Conservation (phyloP, 768 basidiomycete species). For the Hygrocybe coccinea region DNA sequence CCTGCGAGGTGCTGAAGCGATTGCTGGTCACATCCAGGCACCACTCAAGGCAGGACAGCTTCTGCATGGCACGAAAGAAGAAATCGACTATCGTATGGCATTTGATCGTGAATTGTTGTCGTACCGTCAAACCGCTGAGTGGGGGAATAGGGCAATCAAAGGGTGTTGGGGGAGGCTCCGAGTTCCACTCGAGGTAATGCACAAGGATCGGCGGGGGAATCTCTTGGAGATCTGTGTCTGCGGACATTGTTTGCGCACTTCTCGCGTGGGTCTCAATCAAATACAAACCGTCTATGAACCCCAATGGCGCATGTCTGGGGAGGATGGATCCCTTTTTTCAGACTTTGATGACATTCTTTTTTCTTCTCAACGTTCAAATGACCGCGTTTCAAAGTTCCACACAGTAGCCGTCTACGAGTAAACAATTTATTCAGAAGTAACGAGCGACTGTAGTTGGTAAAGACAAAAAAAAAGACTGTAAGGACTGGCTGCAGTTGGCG, state of each 20-base stretch:
- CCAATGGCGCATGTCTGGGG: no score
- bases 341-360: constrained; percentile 38
- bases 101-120: constrained; percentile 40
- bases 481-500: not conserved
- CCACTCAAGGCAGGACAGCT: constrained; percentile 34
- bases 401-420: no score
- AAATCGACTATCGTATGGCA: constrained; percentile 19
- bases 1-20: constrained; percentile 22
- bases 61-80: constrained; percentile 14
- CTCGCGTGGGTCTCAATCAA: constrained; percentile 37
- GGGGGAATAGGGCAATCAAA: constrained; percentile 44
- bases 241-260: constrained; percentile 31
- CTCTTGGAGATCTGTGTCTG: constrained; percentile 35
- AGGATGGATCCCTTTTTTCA: no score
- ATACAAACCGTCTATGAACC: no score
- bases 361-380: constrained; percentile 26
- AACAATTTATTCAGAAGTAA: constrained; percentile 12
- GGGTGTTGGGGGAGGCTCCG: constrained; percentile 43
- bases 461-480: not conserved
- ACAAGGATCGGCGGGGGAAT: constrained; percentile 21
- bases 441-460: not conserved
- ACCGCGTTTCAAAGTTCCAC: constrained; percentile 30
- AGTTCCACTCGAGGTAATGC: constrained; percentile 35
- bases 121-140: constrained; percentile 46
- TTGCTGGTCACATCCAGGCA: constrained; percentile 26